A percentile compares a stretch with the other conserved stretches of the same genome.
phyloP scores from a whole-genome alignment of 495 filamentous ascomycete species.

The Neurospora tetrasperma region DNA sequence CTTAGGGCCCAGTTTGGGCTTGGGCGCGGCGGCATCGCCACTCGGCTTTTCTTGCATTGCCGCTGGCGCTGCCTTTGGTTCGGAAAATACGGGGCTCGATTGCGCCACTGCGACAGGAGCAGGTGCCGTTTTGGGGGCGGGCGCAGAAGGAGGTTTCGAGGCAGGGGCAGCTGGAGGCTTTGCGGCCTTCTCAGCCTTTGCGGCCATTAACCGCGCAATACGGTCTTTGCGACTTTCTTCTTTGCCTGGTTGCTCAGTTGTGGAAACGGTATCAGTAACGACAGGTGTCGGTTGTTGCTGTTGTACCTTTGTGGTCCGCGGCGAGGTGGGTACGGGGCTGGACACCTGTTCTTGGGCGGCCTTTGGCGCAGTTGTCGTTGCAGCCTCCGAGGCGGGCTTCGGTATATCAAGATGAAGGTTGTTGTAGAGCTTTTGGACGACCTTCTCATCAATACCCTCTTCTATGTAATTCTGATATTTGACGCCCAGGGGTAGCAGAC shows the following conservation, averaged over 20 bases:
- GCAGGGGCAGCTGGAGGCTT: not conserved
- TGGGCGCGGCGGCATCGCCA: constrained; percentile 11
- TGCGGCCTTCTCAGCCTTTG: constrained; percentile 30
- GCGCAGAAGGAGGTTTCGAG: not conserved
- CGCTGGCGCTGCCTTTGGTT: constrained; percentile 6
- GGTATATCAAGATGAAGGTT: constrained; percentile 49
- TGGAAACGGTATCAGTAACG: constrained; percentile 5
- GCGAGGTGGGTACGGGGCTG: not conserved
- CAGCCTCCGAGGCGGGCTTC: constrained; percentile 10
- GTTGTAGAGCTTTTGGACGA: constrained; percentile 55
- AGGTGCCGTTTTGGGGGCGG: not conserved
- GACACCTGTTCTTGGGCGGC: not conserved
- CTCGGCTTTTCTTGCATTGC: constrained; percentile 1
- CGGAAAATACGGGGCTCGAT: not conserved
- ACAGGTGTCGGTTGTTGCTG: constrained; percentile 5
- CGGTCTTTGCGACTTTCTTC: constrained; percentile 66
- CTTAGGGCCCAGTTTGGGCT: constrained; percentile 29
- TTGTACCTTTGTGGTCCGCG: not conserved
- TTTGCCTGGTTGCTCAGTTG: constrained; percentile 26
- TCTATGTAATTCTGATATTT: constrained; percentile 57
- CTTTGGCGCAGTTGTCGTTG: not conserved
- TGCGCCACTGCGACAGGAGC: not conserved
- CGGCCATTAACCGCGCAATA: constrained; percentile 63
- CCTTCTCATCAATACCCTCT: constrained; percentile 55
- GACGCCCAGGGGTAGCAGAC: constrained; percentile 53